Evolutionary conservation across 2,329 filamentous ascomycete species (phyloP).

Genomic region (Nothomitra cinnamomea): DNA sequence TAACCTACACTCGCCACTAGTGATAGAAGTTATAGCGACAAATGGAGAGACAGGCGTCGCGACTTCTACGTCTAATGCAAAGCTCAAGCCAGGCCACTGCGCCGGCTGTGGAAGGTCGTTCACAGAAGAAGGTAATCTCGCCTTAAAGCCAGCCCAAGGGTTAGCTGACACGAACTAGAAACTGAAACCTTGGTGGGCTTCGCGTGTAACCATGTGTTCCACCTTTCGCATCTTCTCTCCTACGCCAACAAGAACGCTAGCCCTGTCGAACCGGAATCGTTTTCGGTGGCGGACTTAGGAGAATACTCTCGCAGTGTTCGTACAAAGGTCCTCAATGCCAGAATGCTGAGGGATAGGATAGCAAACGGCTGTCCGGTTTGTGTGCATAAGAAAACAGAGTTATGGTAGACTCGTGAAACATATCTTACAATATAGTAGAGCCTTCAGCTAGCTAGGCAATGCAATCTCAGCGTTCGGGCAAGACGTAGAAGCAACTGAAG

Average conservation of each 20-base stretch:
- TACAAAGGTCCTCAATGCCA: conserved; percentile 73
- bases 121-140: conserved; percentile 19
- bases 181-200: conserved; percentile 62
- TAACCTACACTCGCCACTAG: background rate
- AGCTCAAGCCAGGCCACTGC: conserved; percentile 21
- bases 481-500: too few relatives aligned
- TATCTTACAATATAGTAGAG: background rate
- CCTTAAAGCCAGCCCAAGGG: conserved; percentile 6
- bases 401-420: background rate
- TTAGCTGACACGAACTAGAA: conserved; percentile 29
- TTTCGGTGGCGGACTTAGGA: conserved; percentile 25
- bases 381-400: conserved; percentile 17
- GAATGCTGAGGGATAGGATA: conserved; percentile 56
- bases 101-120: conserved; percentile 23
- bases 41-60: background rate
- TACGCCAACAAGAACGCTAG: conserved; percentile 18
- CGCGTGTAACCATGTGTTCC: conserved; percentile 67
- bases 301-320: conserved; percentile 40
- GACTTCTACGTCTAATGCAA: background rate
- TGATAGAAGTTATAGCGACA: background rate
- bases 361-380: conserved; percentile 48
- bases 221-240: conserved; percentile 54
- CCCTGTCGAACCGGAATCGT: conserved; percentile 24
- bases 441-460: background rate
- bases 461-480: too few relatives aligned